Conservation (phyloP, 169 alveolate genomes). For the Plasmodium coatneyi region DNA sequence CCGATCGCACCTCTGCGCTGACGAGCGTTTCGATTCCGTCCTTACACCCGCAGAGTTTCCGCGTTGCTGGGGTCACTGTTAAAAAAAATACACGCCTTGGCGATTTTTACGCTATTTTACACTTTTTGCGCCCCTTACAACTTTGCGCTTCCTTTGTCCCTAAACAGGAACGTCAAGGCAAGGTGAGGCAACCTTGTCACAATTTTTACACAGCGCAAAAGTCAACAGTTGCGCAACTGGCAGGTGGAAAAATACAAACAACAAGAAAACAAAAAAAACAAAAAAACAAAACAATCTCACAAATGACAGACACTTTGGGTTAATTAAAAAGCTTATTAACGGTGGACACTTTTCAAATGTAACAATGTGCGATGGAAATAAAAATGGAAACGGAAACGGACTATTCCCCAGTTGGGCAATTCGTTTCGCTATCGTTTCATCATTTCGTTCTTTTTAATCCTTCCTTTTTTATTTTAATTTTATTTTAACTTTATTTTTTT, state of each 20-base stretch:
- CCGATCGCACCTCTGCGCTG: neutral
- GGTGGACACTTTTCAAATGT: neutral
- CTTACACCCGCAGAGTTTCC: neutral
- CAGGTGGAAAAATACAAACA: neutral
- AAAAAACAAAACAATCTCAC: neutral
- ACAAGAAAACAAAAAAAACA: neutral
- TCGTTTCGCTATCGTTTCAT: neutral
- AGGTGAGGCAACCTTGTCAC: neutral
- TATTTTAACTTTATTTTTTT: neutral
- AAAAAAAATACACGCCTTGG: neutral
- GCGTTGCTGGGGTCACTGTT: neutral
- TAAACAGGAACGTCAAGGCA: neutral
- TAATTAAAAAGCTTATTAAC: slow-evolving; percentile 1
- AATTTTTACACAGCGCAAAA: neutral
- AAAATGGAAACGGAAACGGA: neutral
- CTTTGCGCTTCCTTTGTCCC: neutral
- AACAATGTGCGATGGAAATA: slow-evolving; percentile 2
- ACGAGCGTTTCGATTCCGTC: neutral
- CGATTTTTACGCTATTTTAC: neutral
- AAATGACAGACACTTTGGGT: neutral
- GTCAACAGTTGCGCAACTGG: neutral
- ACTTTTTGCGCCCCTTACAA: neutral
- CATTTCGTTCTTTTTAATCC: neutral
- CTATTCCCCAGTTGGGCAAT: neutral
- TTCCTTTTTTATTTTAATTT: neutral